Conservation (phyloP, 306 rosid species). For the Leucaena leucocephala region DNA sequence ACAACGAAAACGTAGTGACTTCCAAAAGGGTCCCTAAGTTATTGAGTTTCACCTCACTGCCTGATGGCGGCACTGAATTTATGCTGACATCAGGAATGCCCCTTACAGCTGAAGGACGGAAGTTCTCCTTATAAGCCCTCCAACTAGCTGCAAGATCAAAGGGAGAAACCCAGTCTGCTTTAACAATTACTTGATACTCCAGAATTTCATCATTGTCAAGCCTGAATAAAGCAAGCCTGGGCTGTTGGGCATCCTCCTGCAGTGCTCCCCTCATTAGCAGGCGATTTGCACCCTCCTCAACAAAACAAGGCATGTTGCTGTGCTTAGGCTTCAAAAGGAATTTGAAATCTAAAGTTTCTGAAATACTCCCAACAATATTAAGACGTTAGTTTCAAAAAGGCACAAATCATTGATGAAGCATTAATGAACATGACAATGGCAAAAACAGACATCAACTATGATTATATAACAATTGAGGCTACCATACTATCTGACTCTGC, state of each 20-base stretch:
- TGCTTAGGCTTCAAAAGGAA: slow-evolving; percentile 85
- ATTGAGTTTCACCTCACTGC: slow-evolving; percentile 60
- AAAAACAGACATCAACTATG: neutral
- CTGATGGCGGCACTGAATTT: slow-evolving; percentile 65
- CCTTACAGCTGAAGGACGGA: slow-evolving; percentile 89
- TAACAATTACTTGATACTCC: slow-evolving; percentile 82
- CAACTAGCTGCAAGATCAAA: slow-evolving; percentile 99
- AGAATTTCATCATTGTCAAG: slow-evolving; percentile 65
- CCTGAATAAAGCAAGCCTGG: slow-evolving; percentile 76
- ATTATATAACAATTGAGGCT: slow-evolving; percentile 2
- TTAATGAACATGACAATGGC: neutral
- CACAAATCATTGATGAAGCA: slow-evolving; percentile 13
- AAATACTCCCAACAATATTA: slow-evolving; percentile 25
- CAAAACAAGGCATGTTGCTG: slow-evolving; percentile 64
- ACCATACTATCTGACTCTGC: slow-evolving; percentile 8
- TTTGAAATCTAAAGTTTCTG: slow-evolving; percentile 96
- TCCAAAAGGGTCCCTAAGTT: slow-evolving; percentile 1
- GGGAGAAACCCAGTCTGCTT: slow-evolving; percentile 93
- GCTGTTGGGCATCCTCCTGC: slow-evolving; percentile 72
- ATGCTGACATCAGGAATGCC: slow-evolving; percentile 96
- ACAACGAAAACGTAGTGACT: slow-evolving; percentile 7
- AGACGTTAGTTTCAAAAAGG: slow-evolving; percentile 28
- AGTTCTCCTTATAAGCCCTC: slow-evolving; percentile 96
- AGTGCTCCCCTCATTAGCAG: slow-evolving; percentile 78
- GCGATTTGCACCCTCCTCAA: slow-evolving; percentile 93